These are phyloP conservation scores for Boletellus emodensis DNA, from an alignment of 768 basidiomycete species.

Conservation along the genomic window DNA sequence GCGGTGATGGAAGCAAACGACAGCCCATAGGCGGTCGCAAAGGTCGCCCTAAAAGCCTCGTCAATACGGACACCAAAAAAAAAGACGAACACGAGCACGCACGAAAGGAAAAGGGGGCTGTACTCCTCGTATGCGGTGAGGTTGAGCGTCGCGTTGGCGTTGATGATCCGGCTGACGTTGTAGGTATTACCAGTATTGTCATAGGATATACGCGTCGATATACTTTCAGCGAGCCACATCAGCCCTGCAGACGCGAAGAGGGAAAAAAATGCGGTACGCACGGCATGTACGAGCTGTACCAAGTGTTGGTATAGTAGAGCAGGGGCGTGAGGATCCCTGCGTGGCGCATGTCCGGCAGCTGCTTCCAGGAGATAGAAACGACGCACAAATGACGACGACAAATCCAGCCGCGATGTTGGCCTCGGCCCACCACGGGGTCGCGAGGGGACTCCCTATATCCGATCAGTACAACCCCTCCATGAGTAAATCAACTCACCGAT, in stretches of 20 bases:
- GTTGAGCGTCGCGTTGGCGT: conserved; percentile 52
- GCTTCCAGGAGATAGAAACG: conserved; percentile 37
- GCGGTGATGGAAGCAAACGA: conserved; percentile 82
- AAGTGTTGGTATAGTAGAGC: conserved; percentile 66
- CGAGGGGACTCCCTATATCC: conserved; percentile 46
- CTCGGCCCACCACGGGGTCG: conserved; percentile 81
- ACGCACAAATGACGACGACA: conserved; percentile 60
- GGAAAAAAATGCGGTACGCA: conserved; percentile 22
- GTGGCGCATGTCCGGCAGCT: conserved; percentile 42
- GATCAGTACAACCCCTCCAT: background rate
- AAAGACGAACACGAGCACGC: conserved; percentile 1
- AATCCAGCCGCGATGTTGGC: conserved; percentile 65
- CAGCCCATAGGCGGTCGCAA: conserved; percentile 74
- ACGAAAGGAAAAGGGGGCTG: conserved; percentile 59
- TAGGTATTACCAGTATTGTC: conserved; percentile 59
- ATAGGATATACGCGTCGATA: conserved; percentile 62
- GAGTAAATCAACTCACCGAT: conserved; percentile 15
- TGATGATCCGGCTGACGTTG: conserved; percentile 56
- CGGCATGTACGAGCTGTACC: conserved; percentile 57
- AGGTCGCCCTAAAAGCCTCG: conserved; percentile 41
- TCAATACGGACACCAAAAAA: conserved; percentile 1
- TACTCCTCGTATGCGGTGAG: conserved; percentile 50
- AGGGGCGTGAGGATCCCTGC: conserved; percentile 55
- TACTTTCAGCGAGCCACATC: conserved; percentile 27
- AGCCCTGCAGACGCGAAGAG: background rate